Evolutionary conservation across 1,139 yeast species (phyloP).

Genomic region (Nakaseomyces sp.): DNA sequence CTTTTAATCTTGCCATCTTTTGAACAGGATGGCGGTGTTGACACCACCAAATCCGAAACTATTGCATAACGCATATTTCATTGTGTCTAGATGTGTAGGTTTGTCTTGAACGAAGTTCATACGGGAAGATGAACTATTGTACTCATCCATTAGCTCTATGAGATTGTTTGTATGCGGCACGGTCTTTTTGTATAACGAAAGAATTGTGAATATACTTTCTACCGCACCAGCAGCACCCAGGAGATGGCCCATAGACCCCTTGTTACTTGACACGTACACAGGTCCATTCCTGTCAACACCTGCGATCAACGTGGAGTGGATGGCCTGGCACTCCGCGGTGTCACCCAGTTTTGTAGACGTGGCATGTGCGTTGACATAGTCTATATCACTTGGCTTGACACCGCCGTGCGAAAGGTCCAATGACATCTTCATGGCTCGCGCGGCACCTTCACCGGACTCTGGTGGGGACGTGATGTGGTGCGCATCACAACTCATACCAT

Average conservation of each 20-base stretch:
- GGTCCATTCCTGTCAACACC: constrained; percentile 26
- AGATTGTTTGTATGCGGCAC: constrained; percentile 82
- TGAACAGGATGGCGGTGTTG: constrained; percentile 61
- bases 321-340: constrained; percentile 74
- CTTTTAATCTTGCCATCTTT: constrained; percentile 24
- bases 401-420: constrained; percentile 39
- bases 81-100: constrained; percentile 31
- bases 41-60: constrained; percentile 99
- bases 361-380: constrained; percentile 92
- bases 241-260: constrained; percentile 89
- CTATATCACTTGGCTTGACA: constrained; percentile 41
- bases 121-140: constrained; percentile 37
- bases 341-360: constrained; percentile 91
- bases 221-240: constrained; percentile 96
- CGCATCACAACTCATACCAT: constrained; percentile 89
- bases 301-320: constrained; percentile 40
- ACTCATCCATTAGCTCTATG: constrained; percentile 39
- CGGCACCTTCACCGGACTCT: constrained; percentile 77
- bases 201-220: constrained; percentile 73
- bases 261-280: constrained; percentile 64
- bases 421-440: constrained; percentile 74
- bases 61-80: constrained; percentile 65
- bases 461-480: constrained; percentile 89
- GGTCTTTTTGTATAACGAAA: constrained; percentile 48
- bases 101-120: constrained; percentile 55